Evolutionary conservation across 2,329 filamentous ascomycete species (phyloP), one percentile per base, ranked within the genome.

Genomic region (Setomelanomma holmii): DNA sequence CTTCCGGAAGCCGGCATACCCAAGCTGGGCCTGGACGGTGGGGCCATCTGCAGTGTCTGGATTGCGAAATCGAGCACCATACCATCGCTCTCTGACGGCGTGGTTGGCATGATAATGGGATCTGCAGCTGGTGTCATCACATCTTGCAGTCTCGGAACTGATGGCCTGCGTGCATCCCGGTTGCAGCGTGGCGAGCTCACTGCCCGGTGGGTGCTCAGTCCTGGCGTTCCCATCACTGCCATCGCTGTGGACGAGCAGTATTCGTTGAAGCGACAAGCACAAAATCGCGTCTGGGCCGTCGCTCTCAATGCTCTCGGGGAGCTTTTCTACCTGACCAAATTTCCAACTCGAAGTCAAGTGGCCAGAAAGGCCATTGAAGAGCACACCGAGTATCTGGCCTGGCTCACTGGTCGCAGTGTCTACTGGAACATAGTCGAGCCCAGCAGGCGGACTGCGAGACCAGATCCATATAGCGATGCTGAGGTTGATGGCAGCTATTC

Each of bases 241-340:
- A 86, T 99, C 54, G 85, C 85, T 39, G 84, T 96, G 5, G 95
- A 99, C 66, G 92, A 96, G 22, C 86, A 86, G 45, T 95, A 92
- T 73, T 93, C 83, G 42, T 74, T 82, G 21, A 88, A 86, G 62
- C 87, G 93, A 23, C 87, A 88, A 68, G 78, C 83, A 4, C 80
- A 87, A 43, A 84, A 85, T 11, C 87, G 93, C 22, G 84, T 95
- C 11, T 98, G 92, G 91, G 91, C 90, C n/a, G 88, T 93, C 36
- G 90, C 86, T n/a, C 76, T 99, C 45, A 99, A 99, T 71, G 93
- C 95, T 0, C 80, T 99, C 7, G 95, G 95, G 1, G 95, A 99
- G 72, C 80, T 96, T 0, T 98, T 89, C 73, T 96, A 93, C 63
- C 79, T 98, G 1, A 89, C 84, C 1, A 86, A 90, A 42, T 81